A percentile compares a stretch with the other conserved stretches of the same genome.
Evolutionary conservation across 768 basidiomycete species (phyloP).

Genomic region (Naganishia friedmannii): DNA sequence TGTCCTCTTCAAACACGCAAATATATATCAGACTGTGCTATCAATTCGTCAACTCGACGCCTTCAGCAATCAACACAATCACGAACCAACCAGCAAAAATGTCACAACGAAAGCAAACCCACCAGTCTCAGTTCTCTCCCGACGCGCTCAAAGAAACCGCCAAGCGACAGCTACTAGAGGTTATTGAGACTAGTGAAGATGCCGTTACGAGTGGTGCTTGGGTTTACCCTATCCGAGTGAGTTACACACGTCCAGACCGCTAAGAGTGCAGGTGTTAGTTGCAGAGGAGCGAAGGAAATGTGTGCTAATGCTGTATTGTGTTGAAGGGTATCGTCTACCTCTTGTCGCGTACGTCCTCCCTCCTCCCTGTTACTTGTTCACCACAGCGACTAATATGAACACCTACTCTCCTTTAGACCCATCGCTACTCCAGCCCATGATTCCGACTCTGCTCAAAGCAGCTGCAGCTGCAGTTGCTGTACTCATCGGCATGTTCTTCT

Average conservation of each 20-base stretch:
- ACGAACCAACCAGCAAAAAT: not conserved
- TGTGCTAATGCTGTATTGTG: not conserved
- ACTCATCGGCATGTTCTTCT: conserved; percentile 54
- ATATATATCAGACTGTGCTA: not conserved
- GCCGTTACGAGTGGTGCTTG: conserved; percentile 48
- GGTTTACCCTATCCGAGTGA: conserved; percentile 47
- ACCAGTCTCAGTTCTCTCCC: conserved; percentile 14
- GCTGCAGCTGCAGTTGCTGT: conserved; percentile 42
- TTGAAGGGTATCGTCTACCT: conserved; percentile 48
- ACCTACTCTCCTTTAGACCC: conserved; percentile 23
- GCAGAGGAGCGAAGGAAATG: too few relatives aligned
- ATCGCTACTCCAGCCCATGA: conserved; percentile 37
- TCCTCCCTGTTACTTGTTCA: not conserved
- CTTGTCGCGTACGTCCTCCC: conserved; percentile 36
- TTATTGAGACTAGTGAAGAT: conserved; percentile 38
- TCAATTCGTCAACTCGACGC: not conserved
- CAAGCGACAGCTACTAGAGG: conserved; percentile 42
- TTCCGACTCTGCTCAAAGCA: conserved; percentile 47
- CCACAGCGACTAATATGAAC: not conserved
- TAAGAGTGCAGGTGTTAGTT: too few relatives aligned
- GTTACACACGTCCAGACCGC: conserved; percentile 8
- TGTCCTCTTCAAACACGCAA: too few relatives aligned
- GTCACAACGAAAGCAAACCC: conserved; percentile 2
- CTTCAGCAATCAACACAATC: not conserved
- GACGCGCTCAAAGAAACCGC: conserved; percentile 34